Conservation (phyloP, 192 early-diverging fungal species). For the Gryganskiella cystojenkinii region DNA sequence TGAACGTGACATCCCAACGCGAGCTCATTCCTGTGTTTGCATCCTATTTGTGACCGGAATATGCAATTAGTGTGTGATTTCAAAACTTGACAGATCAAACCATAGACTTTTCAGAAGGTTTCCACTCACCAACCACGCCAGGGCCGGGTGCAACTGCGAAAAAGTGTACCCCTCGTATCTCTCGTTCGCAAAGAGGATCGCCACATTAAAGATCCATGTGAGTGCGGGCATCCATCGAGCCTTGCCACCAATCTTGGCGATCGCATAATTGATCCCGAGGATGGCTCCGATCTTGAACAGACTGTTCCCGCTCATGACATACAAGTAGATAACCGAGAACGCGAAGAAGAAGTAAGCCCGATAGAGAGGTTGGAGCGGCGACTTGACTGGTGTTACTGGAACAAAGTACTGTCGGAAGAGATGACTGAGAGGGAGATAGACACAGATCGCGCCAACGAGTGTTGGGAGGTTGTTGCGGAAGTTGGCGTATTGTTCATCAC, state of each 20-base stretch:
- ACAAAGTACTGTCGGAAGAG: conserved; percentile 47
- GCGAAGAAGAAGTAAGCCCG: conserved; percentile 65
- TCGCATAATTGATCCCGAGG: conserved; percentile 70
- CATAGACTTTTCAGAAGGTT: neutral
- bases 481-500: conserved; percentile 73
- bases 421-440: conserved; percentile 63
- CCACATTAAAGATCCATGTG: conserved; percentile 87
- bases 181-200: conserved; percentile 85
- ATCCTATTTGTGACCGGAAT: conserved; percentile 62
- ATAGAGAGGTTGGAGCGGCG: conserved; percentile 40
- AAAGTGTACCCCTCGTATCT: conserved; percentile 80
- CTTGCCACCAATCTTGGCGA: conserved; percentile 65
- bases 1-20: conserved; percentile 92
- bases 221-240: conserved; percentile 67
- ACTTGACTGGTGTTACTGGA: conserved; percentile 40
- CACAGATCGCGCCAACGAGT: conserved; percentile 57
- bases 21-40: conserved; percentile 71
- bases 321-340: conserved; percentile 71
- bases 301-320: conserved; percentile 78
- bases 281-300: conserved; percentile 80
- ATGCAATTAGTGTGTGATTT: neutral
- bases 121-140: conserved; percentile 71
- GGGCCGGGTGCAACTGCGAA: conserved; percentile 48
- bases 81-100: neutral
- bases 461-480: conserved; percentile 74